A percentile compares a stretch with the other conserved stretches of the same genome.
Evolutionary conservation across 164 flowering plant genomes (phyloP).

Genomic region (Annona cherimola): DNA sequence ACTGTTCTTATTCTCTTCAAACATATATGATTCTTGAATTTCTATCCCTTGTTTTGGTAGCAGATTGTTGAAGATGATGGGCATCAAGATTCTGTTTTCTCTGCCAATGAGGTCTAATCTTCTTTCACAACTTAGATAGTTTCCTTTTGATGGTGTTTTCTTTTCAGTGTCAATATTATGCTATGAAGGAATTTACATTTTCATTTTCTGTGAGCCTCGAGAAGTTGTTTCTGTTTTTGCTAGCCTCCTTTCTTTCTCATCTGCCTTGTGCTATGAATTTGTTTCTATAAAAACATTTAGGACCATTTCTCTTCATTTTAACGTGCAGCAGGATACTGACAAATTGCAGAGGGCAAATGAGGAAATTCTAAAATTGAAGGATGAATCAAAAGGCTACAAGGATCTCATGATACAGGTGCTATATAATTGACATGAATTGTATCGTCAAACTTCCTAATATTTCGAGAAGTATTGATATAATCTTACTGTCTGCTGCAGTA

Average conservation of each 20-base stretch:
- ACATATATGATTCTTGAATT: neutral
- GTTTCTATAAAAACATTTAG: neutral
- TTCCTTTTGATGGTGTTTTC: neutral
- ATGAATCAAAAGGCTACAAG: slow-evolving; percentile 57
- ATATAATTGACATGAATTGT: neutral
- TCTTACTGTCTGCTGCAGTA: slow-evolving; percentile 39
- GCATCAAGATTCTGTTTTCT: slow-evolving; percentile 16
- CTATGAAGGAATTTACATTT: neutral
- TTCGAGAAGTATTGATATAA: neutral
- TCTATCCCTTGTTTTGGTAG: neutral
- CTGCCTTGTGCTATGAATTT: neutral
- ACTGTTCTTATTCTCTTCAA: neutral
- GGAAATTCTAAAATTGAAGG: slow-evolving; percentile 59
- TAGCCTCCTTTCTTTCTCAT: no score
- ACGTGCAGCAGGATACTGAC: slow-evolving; percentile 21
- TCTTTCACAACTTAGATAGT: neutral
- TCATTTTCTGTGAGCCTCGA: neutral
- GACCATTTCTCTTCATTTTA: neutral
- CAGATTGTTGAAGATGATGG: slow-evolving; percentile 30
- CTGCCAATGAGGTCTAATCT: slow-evolving; percentile 31
- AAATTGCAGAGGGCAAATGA: slow-evolving; percentile 39
- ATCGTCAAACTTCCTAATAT: neutral
- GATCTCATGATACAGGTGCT: slow-evolving; percentile 91
- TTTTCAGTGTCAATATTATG: neutral
- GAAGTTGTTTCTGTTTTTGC: neutral